A percentile compares a stretch with the other conserved stretches of the same genome.
Conservation (phyloP, 257 asterid genomes). For the Craterostigma plantagineum region DNA sequence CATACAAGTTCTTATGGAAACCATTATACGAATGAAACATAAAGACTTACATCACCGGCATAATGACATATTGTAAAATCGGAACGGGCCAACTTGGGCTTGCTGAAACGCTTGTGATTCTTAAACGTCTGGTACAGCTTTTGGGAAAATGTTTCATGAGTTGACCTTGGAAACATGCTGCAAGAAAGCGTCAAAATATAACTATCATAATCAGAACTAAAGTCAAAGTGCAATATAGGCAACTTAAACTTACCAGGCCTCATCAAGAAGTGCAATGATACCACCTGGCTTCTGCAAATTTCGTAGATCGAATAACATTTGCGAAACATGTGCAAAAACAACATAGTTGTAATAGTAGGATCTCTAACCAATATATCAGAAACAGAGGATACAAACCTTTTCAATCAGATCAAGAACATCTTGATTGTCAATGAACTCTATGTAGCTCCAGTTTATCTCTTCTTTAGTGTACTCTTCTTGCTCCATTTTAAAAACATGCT, state of each 20-base stretch:
- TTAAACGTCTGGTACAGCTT: constrained; percentile 83
- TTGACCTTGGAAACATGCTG: constrained; percentile 97
- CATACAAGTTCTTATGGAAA: neutral
- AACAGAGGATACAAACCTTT: constrained; percentile 31
- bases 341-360: too few relatives aligned
- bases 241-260: neutral
- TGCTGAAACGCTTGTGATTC: constrained; percentile 81
- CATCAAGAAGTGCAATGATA: constrained; percentile 5
- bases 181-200: constrained; percentile 11
- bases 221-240: neutral
- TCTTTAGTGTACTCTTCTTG: constrained; percentile 99
- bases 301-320: constrained; percentile 6
- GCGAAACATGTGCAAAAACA: too few relatives aligned
- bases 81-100: constrained; percentile 90
- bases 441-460: constrained; percentile 98
- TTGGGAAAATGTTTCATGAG: constrained; percentile 91
- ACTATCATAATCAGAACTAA: neutral
- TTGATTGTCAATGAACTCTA: constrained; percentile 95
- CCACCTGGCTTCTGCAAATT: constrained; percentile 6
- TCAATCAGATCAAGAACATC: constrained; percentile 88
- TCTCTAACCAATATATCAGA: constrained; percentile 1
- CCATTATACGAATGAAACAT: neutral
- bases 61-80: constrained; percentile 90
- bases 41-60: constrained; percentile 88
- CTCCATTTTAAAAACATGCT: constrained; percentile 99